Conservation (phyloP, 192 early-diverging fungal species). For the Umbelopsis sp. region DNA sequence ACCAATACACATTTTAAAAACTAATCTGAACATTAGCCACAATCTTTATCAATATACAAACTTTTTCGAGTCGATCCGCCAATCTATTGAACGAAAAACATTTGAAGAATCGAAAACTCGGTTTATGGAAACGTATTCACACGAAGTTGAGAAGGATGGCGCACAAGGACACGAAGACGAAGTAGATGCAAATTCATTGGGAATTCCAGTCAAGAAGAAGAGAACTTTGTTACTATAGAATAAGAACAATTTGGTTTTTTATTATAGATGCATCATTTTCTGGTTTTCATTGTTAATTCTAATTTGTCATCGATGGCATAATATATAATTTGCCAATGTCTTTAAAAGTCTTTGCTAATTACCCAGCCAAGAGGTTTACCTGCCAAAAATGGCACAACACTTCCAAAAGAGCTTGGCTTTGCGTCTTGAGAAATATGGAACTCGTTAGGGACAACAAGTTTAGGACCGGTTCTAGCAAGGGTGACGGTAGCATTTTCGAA, state of each 20-base stretch:
- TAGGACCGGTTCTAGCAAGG: slow-evolving; percentile 39
- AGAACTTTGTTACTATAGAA: slow-evolving; percentile 26
- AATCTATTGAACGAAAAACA: slow-evolving; percentile 20
- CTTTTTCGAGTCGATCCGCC: slow-evolving; percentile 34
- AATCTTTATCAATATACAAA: slow-evolving; percentile 31
- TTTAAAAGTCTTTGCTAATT: slow-evolving; percentile 42
- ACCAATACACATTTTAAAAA: too few relatives aligned
- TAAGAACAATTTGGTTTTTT: too few relatives aligned
- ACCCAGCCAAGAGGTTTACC: slow-evolving; percentile 67
- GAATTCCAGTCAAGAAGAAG: slow-evolving; percentile 36
- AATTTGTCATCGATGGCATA: neutral
- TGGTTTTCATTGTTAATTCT: too few relatives aligned
- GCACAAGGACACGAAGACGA: slow-evolving; percentile 28
- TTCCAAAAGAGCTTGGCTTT: slow-evolving; percentile 48
- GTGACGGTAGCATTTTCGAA: slow-evolving; percentile 40
- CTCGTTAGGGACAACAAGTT: slow-evolving; percentile 51
- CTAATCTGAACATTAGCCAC: slow-evolving; percentile 36
- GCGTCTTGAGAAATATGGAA: slow-evolving; percentile 49
- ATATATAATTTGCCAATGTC: neutral
- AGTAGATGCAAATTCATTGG: slow-evolving; percentile 26
- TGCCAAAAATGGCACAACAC: slow-evolving; percentile 88
- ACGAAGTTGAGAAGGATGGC: slow-evolving; percentile 28
- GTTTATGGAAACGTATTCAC: slow-evolving; percentile 34
- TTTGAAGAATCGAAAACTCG: slow-evolving; percentile 22
- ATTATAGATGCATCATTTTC: too few relatives aligned